phyloP scores from a whole-genome alignment of 2,329 filamentous ascomycete genomes.

The Spiromastix sp. region DNA sequence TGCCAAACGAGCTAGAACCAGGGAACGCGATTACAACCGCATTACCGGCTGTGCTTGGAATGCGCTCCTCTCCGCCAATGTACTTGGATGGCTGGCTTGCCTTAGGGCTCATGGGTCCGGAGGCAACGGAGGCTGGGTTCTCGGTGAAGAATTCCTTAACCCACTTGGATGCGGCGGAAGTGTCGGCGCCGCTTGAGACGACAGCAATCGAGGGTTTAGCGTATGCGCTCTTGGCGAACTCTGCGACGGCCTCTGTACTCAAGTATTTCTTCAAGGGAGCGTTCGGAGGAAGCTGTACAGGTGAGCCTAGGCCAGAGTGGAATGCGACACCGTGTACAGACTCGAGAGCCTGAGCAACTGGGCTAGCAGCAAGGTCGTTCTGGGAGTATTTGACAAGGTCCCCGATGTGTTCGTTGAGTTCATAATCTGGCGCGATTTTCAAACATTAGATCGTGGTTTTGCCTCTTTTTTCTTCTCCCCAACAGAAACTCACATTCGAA shows the following conservation, averaged over 20 bases:
- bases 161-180: conserved; percentile 74
- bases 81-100: conserved; percentile 66
- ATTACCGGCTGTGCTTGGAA: conserved; percentile 66
- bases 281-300: conserved; percentile 61
- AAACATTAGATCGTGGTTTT: conserved; percentile 7
- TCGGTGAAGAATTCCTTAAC: conserved; percentile 82
- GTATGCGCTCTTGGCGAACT: conserved; percentile 71
- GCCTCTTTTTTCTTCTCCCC: neutral
- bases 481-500: conserved; percentile 57
- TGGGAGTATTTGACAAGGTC: conserved; percentile 68
- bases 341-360: conserved; percentile 67
- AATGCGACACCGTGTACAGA: conserved; percentile 79
- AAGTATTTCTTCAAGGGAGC: conserved; percentile 71
- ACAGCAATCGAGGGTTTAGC: conserved; percentile 84
- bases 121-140: conserved; percentile 43
- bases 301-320: conserved; percentile 80
- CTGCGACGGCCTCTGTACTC: conserved; percentile 60
- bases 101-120: conserved; percentile 43
- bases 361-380: conserved; percentile 54
- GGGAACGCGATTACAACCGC: conserved; percentile 86
- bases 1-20: conserved; percentile 64
- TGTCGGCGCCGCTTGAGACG: conserved; percentile 76
- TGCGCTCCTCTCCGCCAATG: conserved; percentile 89
- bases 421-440: conserved; percentile 53
- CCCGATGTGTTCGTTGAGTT: conserved; percentile 81